Evolutionary conservation across 345 rosid species (phyloP), one percentile per base, ranked within the genome.

Genomic region (Gossypium sturtianum): DNA sequence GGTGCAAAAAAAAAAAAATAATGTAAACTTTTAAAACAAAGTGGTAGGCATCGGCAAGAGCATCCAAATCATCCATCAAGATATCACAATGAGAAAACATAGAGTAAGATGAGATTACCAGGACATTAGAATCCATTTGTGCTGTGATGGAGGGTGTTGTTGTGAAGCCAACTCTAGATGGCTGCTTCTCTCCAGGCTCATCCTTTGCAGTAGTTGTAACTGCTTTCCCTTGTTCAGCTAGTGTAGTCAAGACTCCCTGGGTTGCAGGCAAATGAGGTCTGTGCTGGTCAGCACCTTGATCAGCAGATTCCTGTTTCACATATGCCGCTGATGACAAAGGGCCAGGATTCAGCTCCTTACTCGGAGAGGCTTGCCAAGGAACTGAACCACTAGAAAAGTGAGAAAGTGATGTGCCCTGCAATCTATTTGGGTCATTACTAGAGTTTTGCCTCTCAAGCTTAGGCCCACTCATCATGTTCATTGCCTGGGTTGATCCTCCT

Each of bases 401-500:
- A 9, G 92, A 66, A 34, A 81, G 71, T 63, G 87, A 62, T 23
- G 87, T 87, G 75, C 85, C 80, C 59, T 82, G 88, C 76, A 75
- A 77, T 79, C 87, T 90, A 72, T 76, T 85, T 44, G 82, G 73
- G 70, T 92, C 93, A 79, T 74, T 83, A 49, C 75, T 66, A 60
- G 29, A 72, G 77, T 69, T 79, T 75, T 82, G 91, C 80, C 87
- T 86, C 82, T 90, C 93, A 78, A 85, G 87, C 82, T 92, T 90
- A 15, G 92, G 87, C 75, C 77, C 81, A 75, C 66, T 81, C 79
- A 83, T 84, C 83, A 78, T 75, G 80, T 79, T 89, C 80, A 80
- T 56, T 58, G 87, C 51, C 75, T 76, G 91, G 79, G 81, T 73
- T 9, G 81, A 67, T 74, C 88, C 89, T 80, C 88, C 92, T 12